These are phyloP conservation scores for Tulasnella sp. DNA, from an alignment of 768 basidiomycete species.

Conservation along the genomic window DNA sequence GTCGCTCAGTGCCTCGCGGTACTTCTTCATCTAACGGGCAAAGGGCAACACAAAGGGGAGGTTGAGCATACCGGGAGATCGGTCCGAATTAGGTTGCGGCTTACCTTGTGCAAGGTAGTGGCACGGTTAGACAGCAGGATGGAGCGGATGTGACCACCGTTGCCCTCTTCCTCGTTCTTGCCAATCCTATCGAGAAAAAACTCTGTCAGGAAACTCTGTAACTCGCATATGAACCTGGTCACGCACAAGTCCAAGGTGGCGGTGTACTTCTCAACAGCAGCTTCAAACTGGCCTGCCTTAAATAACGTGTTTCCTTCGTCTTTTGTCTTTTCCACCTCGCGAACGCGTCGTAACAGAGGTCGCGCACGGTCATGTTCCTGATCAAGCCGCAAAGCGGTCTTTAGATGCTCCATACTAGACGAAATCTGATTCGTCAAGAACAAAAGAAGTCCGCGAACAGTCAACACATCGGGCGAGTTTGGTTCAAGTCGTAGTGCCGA, in stretches of 20 bases:
- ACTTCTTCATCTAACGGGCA: slow-evolving; percentile 52
- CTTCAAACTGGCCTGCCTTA: slow-evolving; percentile 55
- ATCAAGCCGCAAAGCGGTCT: slow-evolving; percentile 70
- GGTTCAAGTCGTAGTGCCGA: slow-evolving; percentile 69
- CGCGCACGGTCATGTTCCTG: slow-evolving; percentile 71
- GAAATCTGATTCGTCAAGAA: slow-evolving; percentile 66
- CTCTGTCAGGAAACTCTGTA: neutral
- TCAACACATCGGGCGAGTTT: slow-evolving; percentile 74
- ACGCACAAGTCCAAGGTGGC: slow-evolving; percentile 50
- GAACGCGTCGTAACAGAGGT: slow-evolving; percentile 69
- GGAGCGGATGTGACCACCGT: slow-evolving; percentile 76
- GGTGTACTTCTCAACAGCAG: slow-evolving; percentile 65
- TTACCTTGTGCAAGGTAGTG: slow-evolving; percentile 71
- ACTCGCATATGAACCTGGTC: slow-evolving; percentile 43
- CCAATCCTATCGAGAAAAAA: slow-evolving; percentile 56
- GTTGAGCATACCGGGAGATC: neutral
- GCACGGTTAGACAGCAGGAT: slow-evolving; percentile 80
- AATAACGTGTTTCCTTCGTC: slow-evolving; percentile 81
- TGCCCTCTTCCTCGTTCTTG: slow-evolving; percentile 61
- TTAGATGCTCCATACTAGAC: slow-evolving; percentile 67
- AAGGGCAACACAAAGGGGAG: neutral
- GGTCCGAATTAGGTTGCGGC: slow-evolving; percentile 18
- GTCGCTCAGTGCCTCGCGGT: slow-evolving; percentile 68
- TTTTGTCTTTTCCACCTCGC: slow-evolving; percentile 75
- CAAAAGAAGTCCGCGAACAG: slow-evolving; percentile 72